Base-by-base conservation (phyloP, 805 yeast species). In the Saccharomycopsis schoenii region DNA sequence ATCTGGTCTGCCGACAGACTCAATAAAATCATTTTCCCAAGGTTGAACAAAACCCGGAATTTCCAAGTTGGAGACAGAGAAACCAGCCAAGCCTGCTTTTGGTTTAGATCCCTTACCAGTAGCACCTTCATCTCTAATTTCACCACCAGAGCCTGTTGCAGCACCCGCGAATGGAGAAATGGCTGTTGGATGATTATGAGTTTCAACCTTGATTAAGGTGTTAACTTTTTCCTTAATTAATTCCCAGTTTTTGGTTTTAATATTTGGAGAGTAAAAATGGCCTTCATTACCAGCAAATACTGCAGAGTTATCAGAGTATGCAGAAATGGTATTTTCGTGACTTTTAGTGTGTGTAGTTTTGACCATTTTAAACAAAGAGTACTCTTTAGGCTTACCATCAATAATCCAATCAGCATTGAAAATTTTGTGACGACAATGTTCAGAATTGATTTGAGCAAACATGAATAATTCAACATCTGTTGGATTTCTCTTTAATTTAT, bases 61-160 rank as follows among this genome's bases (percentile, higher is more conserved):
- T 65, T 83, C 79, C 72, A 94, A 80, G 74, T 94, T 98, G 47
- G 96, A 86, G 24, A 91, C 97, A 11, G 96, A 82, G 74, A 85
- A 94, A 9, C 99, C 99, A 51, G 96, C 80, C 64, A 94, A 79
- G 60, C 99, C 99, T 70, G 97, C 96, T 76, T 94, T 93, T 54
- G 98, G 83, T 74, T 90, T 90, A 29, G 98, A 93, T 55, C 99
- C 99, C 73, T 97, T 84, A 65, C 99, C 99, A 29, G 94, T 97
- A 37, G 99, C 99, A 76, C 97, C 99, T 77, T 94, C 99, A 74
- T 94, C 99, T 80, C 99, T 89, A 70, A 94, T 94, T 76, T 94
- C 99, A 78, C 99, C 99, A 73, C 99, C 99, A 11, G 98, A 92
- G 65, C 99, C 99, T 14, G 99, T 94, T 52, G 99, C 96, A 39